Base-by-base conservation (phyloP, 257 asterid genomes). In the Ligustrum vulgare region DNA sequence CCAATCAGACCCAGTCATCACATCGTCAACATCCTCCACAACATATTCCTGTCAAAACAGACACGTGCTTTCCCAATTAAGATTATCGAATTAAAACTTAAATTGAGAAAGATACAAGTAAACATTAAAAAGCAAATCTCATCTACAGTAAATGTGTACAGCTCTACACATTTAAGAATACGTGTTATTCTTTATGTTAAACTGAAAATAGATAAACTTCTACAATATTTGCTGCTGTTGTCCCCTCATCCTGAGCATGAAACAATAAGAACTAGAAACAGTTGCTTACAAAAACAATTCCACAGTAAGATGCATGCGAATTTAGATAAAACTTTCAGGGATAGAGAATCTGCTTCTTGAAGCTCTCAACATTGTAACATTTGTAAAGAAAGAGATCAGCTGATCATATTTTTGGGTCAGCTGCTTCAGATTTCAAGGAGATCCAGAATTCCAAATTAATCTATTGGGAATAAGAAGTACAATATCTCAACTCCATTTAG, bases 1-100 rank as follows among this genome's bases (percentile, higher is more conserved):
- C 98, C 98, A 94, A 77, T 92, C 96, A 6, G 84, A 83, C 72
- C 86, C 97, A 0, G 90, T 83, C 85, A 85, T 87, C 90, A 89
- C 97, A 45, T 84, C 92, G 18, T 94, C 99, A 35, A 91, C 98
- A 81, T 94, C 99, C 88, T 94, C 99, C 13, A 94, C 99, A 22
- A 94, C 99, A 65, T 94, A 94, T 84, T 94, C 99, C 98, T 94
- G 72, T 33, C 22, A 3, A 80, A 74, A 51, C 70, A 78, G 36
- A 13, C 23, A 65, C 2, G 68, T 34, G 8, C 6, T 22, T 10
- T 34, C 25, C 39, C 33, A 12, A 25, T 23, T 22, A 60, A 60
- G 35, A 60, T 8, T 25, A 25, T 25, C 16, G 3, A 23, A 8
- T 23, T 10, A 60, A 6, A 23, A 22, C 33, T 3, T 3, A 18